Base-by-base conservation (phyloP, 139 green algal genomes). In the Micractinium conductrix region DNA sequence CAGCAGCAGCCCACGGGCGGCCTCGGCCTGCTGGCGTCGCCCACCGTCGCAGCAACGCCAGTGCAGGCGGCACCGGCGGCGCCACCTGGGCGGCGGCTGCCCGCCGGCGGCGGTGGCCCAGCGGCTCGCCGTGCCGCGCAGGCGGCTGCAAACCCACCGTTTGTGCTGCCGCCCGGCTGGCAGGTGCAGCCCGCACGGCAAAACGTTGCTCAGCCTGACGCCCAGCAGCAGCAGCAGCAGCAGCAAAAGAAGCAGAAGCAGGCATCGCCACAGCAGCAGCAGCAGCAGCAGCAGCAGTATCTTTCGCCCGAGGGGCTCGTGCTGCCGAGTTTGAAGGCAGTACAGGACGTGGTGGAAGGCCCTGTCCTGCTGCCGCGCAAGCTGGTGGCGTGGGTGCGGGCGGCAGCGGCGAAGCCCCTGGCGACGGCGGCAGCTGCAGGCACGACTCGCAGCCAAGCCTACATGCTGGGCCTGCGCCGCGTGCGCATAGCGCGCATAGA, bases 241-340 rank as follows among this genome's bases (percentile, higher is more conserved):
- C 24, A 50, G 19, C 10, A n/a, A 14, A 38, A 70, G 53, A 50
- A 44, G 19, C 45, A 65, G 22, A 12, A 69, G 37, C 37, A 71
- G 22, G 19, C 33, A 5, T 19, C 43, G 75, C 50, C 53, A 53
- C 1, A 5, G n/a, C 74, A 80, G 43, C 71, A 78, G 72, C 22
- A 33, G 7, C 24, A 37, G 48, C 44, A 48, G 35, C 74, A 81
- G 76, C 58, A 71, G 50, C 35, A 33, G 38, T 82, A 73, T 38
- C 19, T 82, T 8, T 82, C 76, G 28, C 76, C 76, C 10, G 76
- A 82, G 26, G 76, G 76, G 8, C 58, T 82, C 12, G 38, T 50
- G 7, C 40, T 82, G 7, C 62, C 76, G 40, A 82, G 76, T 58
- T 40, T 82, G 40, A 38, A 71, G 24, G 19, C 38, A 4, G 76